Percentiles rank a stretch among this genome's conserved stretches.
Conservation (phyloP, 768 basidiomycete genomes). For the Serendipita sp. region DNA sequence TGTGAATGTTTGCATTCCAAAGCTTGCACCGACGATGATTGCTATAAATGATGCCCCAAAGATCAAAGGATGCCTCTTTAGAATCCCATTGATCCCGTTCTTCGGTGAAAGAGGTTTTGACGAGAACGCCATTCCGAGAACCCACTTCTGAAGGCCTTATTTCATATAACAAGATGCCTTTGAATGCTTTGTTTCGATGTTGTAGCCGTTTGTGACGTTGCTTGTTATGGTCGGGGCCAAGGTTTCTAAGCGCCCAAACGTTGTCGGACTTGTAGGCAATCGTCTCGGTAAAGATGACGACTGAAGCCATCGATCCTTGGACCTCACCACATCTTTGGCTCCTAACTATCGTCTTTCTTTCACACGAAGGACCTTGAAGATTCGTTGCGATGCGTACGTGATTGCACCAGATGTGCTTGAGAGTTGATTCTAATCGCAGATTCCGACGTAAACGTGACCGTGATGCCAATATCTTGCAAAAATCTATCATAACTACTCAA, state of each 20-base stretch:
- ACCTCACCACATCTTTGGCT: background rate
- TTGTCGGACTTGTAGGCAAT: background rate
- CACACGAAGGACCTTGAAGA: too few species aligned
- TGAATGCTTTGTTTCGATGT: too few species aligned
- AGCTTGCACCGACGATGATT: constrained; percentile 76
- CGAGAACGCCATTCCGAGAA: constrained; percentile 5
- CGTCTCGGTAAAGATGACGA: background rate
- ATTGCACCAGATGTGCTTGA: too few species aligned
- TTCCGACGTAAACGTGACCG: too few species aligned
- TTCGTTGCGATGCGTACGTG: background rate
- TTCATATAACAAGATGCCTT: background rate
- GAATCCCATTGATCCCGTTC: constrained; percentile 16
- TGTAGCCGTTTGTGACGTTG: too few species aligned
- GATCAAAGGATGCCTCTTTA: constrained; percentile 36
- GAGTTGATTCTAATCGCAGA: too few species aligned
- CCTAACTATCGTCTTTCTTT: too few species aligned
- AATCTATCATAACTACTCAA: background rate
- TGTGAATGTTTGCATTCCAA: constrained; percentile 66
- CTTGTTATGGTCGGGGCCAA: background rate
- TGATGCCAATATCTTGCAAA: too few species aligned
- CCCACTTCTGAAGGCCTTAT: background rate
- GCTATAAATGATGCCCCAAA: constrained; percentile 82
- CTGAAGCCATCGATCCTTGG: background rate
- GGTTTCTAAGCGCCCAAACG: background rate
- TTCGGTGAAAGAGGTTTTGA: constrained; percentile 11